phyloP scores from a whole-genome alignment of 192 early-diverging fungal genomes.

The Pilobolus umbonatus region DNA sequence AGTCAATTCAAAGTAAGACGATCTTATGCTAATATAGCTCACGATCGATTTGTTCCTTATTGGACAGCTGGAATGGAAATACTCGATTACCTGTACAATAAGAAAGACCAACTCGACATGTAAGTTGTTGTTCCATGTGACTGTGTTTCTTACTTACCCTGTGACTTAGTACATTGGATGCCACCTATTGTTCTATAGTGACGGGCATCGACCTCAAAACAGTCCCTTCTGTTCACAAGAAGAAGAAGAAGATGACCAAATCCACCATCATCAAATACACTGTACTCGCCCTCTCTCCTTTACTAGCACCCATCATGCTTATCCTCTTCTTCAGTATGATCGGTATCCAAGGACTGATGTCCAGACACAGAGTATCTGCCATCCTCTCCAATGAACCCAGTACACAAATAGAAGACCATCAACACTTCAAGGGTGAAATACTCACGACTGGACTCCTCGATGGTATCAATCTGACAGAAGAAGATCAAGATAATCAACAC shows the following conservation, averaged over 20 bases:
- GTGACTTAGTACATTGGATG: background rate
- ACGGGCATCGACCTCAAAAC: background rate
- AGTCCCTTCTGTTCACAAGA: too few relatives aligned
- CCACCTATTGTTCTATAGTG: background rate
- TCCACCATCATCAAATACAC: background rate
- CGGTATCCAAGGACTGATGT: slow-evolving; percentile 33
- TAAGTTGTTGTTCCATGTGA: slow-evolving; percentile 16
- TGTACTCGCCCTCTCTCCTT: background rate
- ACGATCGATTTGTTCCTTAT: slow-evolving; percentile 55
- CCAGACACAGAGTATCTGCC: slow-evolving; percentile 18
- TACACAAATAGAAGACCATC: background rate
- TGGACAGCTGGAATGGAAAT: slow-evolving; percentile 54
- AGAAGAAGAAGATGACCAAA: background rate
- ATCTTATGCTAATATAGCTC: slow-evolving; percentile 44
- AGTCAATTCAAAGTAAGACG: slow-evolving; percentile 36
- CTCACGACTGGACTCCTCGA: background rate
- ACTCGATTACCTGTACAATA: slow-evolving; percentile 38
- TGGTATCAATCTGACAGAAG: background rate
- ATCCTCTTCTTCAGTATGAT: slow-evolving; percentile 19
- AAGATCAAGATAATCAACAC: background rate
- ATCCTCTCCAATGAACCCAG: too few relatives aligned
- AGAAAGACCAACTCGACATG: slow-evolving; percentile 36
- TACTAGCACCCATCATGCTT: background rate
- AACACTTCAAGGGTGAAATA: background rate
- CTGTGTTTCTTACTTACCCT: background rate